These are phyloP conservation scores for Beauveria sp. DNA, from an alignment of 2,329 filamentous ascomycete genomes.

Conservation along the genomic window DNA sequence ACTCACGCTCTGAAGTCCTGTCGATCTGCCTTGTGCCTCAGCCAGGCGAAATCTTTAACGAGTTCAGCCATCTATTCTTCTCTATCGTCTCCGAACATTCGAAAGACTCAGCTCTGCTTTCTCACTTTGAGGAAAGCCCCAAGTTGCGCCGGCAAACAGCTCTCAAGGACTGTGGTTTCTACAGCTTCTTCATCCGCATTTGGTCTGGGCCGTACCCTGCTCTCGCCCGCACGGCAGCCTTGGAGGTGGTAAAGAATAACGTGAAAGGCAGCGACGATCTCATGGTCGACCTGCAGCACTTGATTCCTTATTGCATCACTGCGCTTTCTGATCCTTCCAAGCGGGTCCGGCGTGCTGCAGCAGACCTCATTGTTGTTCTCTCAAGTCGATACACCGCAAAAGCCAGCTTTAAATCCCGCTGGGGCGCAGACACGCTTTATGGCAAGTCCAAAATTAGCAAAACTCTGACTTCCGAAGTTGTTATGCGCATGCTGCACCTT, in stretches of 20 bases:
- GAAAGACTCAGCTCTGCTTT: constrained; percentile 31
- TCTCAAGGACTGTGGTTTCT: constrained; percentile 55
- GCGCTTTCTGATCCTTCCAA: constrained; percentile 70
- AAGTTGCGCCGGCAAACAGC: constrained; percentile 48
- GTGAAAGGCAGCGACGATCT: constrained; percentile 43
- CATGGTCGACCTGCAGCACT: constrained; percentile 61
- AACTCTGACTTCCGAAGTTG: constrained; percentile 51
- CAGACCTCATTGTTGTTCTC: constrained; percentile 55
- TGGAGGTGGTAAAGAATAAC: constrained; percentile 54
- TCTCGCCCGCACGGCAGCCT: constrained; percentile 58
- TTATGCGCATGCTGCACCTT: constrained; percentile 53
- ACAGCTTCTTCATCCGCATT: constrained; percentile 68
- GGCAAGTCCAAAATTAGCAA: constrained; percentile 44
- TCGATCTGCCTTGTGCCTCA: constrained; percentile 46
- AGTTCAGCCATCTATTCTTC: constrained; percentile 52
- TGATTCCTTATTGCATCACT: constrained; percentile 74
- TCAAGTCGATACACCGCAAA: constrained; percentile 37
- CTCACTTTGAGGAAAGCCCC: constrained; percentile 46
- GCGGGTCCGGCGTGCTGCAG: constrained; percentile 68
- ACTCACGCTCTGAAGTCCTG: constrained; percentile 28
- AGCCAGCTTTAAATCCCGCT: constrained; percentile 35
- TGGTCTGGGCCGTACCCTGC: constrained; percentile 67
- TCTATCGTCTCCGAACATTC: constrained; percentile 39
- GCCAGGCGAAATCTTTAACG: constrained; percentile 45
- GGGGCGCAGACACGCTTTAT: constrained; percentile 61